Conservation (phyloP, 2,329 filamentous ascomycete species). For the Hortaea sp. region DNA sequence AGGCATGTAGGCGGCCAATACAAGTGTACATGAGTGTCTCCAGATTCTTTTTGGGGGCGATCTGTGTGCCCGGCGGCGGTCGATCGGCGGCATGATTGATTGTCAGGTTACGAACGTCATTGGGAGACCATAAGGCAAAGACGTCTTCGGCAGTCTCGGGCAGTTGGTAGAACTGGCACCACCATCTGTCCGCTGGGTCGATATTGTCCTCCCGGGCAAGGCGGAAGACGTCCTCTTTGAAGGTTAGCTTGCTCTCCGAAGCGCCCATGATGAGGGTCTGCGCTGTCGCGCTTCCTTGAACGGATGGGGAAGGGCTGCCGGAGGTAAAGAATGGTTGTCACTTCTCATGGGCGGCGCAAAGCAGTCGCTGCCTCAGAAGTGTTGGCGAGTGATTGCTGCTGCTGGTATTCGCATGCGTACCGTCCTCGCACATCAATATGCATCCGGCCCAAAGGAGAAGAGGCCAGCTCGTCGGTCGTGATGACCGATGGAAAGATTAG, state of each 20-base stretch:
- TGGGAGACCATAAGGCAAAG: constrained; percentile 86
- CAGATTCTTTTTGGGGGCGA: constrained; percentile 21
- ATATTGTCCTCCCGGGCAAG: constrained; percentile 88
- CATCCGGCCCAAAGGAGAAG: too few species aligned
- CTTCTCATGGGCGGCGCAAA: neutral
- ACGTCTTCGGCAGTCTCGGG: constrained; percentile 93
- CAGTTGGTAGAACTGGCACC: constrained; percentile 96
- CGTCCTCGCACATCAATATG: too few species aligned
- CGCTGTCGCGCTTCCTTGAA: neutral
- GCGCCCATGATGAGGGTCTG: constrained; percentile 67
- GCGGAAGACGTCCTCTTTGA: constrained; percentile 96
- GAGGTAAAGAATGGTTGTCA: neutral
- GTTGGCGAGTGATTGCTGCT: too few species aligned
- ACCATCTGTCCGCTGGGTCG: constrained; percentile 79
- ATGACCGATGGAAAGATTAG: too few species aligned
- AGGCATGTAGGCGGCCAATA: constrained; percentile 15
- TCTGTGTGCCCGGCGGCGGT: constrained; percentile 56
- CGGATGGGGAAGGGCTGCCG: neutral
- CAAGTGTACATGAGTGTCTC: constrained; percentile 24
- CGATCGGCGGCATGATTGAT: constrained; percentile 52
- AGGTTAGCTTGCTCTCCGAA: constrained; percentile 96
- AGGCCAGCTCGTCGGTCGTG: too few species aligned
- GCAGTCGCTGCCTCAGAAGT: neutral
- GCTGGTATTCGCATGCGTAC: too few species aligned
- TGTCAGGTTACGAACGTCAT: constrained; percentile 27